phyloP scores from a whole-genome alignment of 164 flowering plant genomes.

The Kalanchoe fedtschenkoi region DNA sequence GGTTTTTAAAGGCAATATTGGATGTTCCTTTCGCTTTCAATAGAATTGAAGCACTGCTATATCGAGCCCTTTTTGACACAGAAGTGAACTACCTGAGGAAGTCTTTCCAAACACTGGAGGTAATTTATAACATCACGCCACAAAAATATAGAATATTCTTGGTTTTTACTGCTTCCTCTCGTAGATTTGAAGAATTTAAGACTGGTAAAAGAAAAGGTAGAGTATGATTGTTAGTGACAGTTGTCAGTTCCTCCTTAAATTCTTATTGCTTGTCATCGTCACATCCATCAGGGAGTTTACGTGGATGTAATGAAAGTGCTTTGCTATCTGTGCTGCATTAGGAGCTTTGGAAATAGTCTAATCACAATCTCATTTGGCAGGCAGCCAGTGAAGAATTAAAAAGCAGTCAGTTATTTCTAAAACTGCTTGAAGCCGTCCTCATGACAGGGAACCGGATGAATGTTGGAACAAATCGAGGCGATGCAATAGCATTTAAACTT shows the following conservation, averaged over 20 bases:
- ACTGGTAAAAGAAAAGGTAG: background rate
- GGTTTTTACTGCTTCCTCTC: background rate
- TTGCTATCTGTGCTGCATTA: too few species aligned
- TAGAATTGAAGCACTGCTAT: constrained; percentile 93
- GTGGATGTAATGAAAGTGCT: too few species aligned
- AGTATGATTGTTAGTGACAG: background rate
- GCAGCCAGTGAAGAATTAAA: constrained; percentile 81
- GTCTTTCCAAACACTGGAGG: constrained; percentile 88
- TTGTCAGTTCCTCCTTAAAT: background rate
- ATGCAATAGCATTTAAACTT: constrained; percentile 88
- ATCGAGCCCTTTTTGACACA: constrained; percentile 81
- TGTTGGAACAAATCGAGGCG: constrained; percentile 94
- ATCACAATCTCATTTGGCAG: constrained; percentile 28
- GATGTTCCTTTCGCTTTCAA: constrained; percentile 91
- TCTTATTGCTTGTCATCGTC: background rate
- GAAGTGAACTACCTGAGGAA: constrained; percentile 78
- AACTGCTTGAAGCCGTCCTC: constrained; percentile 95
- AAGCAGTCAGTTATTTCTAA: constrained; percentile 80
- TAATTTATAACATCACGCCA: constrained; percentile 14
- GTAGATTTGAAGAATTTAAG: background rate
- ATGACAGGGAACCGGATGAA: constrained; percentile 96
- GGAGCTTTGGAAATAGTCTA: background rate
- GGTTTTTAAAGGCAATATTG: constrained; percentile 75
- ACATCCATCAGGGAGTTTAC: too few species aligned
- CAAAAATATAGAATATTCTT: background rate